Conservation (phyloP, 2,329 filamentous ascomycete genomes). For the Elsinoe arachidis region DNA sequence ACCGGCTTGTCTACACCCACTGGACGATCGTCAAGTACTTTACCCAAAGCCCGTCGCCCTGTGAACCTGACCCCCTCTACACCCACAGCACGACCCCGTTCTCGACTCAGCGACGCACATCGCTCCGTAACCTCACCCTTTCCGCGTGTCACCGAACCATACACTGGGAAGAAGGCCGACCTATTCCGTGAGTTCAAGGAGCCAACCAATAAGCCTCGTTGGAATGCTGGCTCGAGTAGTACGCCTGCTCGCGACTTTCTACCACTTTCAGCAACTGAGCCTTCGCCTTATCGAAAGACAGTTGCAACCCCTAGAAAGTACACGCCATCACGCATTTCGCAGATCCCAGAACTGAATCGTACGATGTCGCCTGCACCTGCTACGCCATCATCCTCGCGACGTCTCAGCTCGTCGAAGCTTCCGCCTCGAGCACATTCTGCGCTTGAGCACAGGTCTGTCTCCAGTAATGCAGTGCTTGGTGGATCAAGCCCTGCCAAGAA, state of each 20-base stretch:
- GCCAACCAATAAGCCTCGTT: constrained; percentile 55
- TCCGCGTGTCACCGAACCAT: constrained; percentile 12
- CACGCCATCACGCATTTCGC: constrained; percentile 2
- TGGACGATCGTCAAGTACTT: constrained; percentile 1
- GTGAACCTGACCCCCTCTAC: constrained; percentile 9
- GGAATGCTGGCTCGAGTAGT: constrained; percentile 62
- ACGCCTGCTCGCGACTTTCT: constrained; percentile 22
- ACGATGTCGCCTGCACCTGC: neutral
- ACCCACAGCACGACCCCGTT: constrained; percentile 13
- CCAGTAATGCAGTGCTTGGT: neutral
- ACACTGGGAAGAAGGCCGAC: constrained; percentile 14
- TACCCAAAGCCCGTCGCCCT: neutral
- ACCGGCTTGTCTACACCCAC: constrained; percentile 37
- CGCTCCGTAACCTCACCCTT: neutral
- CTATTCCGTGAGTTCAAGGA: constrained; percentile 34
- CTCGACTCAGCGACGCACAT: constrained; percentile 13
- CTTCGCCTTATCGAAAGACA: constrained; percentile 27
- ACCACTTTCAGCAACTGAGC: constrained; percentile 27
- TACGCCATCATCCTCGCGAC: neutral
- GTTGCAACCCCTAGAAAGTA: constrained; percentile 16
- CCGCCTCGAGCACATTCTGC: constrained; percentile 4
- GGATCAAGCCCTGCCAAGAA: neutral
- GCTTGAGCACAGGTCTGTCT: constrained; percentile 3
- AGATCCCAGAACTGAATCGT: neutral
- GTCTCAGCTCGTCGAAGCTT: neutral